Evolutionary conservation across 768 basidiomycete genomes (phyloP), one percentile per base, ranked within the genome.

Genomic region (Boletus eberwhitei): DNA sequence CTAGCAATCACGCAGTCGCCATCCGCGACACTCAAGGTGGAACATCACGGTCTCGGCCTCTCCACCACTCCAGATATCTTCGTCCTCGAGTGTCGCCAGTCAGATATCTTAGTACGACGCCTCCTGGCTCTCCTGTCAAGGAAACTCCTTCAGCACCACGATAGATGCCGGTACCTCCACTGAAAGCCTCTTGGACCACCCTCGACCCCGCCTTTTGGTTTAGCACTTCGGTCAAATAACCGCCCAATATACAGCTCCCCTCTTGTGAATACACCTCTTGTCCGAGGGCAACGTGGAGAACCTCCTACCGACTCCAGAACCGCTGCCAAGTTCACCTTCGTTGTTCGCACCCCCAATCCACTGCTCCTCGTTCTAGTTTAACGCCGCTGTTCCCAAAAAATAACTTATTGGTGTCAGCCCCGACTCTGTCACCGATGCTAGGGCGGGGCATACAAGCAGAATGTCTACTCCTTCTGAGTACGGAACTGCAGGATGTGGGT

Each of bases 91-190:
- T 70, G 24, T 69, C 75, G 8, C 69, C 71, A 8, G 65, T 64
- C 22, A 64, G 70, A 41, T 79, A 79, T 46, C 66, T 70, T 32
- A 84, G 77, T 57, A 82, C 83, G 0, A 88, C 87, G 11, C 84
- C 87, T 11, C 84, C 85, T 17, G 81, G 77, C 2, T 82, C 86
- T n/a, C 86, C 87, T 0, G 63, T 69, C 22, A 82, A 73, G n/a
- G n/a, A n/a, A 76, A 52, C 74, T 12, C 62, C 71, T 40, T 32
- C 50, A 22, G 43, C 32, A 16, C 35, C 55, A 19, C 37, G 45
- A 17, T 64, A 65, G 17, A 53, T 61, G 7, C 53, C 63, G 2
- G 40, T 46, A 7, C 60, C 67, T 24, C 24, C 57, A 12, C 43
- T 48, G n/a, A 69, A 59, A 40, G 21, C 57, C 5, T 50, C 60